Base-by-base conservation (phyloP, 169 alveolate genomes). In the Babesia caballi region DNA sequence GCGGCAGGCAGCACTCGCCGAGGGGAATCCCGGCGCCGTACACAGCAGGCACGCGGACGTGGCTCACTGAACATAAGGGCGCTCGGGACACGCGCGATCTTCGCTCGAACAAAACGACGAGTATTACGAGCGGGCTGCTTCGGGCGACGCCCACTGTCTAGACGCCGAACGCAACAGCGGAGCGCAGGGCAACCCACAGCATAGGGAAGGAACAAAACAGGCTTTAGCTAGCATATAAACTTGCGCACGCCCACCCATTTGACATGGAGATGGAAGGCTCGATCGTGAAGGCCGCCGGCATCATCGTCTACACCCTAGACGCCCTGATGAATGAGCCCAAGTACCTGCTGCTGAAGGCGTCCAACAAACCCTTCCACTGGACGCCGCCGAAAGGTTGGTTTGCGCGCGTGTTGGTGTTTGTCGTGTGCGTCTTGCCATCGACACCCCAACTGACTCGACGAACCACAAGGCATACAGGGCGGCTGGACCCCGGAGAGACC, bases 321-420 rank as follows among this genome's bases (percentile, higher is more conserved):
- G 36, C 65, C 25, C 17, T 7, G 0, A 4, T 49, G 47, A 53
- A 56, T 19, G 66, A 19, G 17, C 46, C 69, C 44, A 80, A 88
- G 58, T 88, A 60, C 77, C 52, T 88, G 58, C 80, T 88, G 59
- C 77, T 88, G 40, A 84, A 66, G 56, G 85, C 93, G 35, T 84
- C 91, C n/a, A 71, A 81, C 52, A 81, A 65, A 30, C 85, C 87
- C 21, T 81, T 32, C 66, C 93, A 88, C 65, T 88, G 91, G 91
- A 84, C 91, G 6, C 93, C 93, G 19, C 93, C 93, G 25, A 88
- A 88, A 65, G 93, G 93, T 85, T 25, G 30, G 44, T 25, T 2
- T 38, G 32, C 49, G 6, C 17, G 4, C 17, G n/a, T 33, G 56
- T 36, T 19, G 14, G n/a, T 28, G 25, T 27, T 14, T 15, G 53